These are phyloP conservation scores for Saccharomyces hybrid DNA, from an alignment of 1,139 yeast genomes.

Conservation along the genomic window DNA sequence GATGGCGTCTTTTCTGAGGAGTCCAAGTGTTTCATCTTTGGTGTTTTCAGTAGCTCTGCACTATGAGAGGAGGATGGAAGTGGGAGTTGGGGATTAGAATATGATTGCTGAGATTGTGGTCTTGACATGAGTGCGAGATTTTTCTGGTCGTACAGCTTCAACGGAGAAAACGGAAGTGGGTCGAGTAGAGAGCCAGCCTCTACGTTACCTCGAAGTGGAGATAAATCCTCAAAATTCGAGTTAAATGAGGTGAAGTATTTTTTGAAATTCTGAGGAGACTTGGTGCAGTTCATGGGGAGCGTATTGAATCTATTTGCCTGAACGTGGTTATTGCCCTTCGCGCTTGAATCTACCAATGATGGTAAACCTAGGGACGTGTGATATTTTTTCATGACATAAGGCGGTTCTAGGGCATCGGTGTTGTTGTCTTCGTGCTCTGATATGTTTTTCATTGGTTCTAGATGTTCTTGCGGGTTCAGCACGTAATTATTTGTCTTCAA, in stretches of 20 bases:
- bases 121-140: neutral
- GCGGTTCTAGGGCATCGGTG: conserved; percentile 7
- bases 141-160: neutral
- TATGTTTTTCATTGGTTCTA: neutral
- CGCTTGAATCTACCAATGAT: conserved; percentile 5
- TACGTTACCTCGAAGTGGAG: conserved; percentile 15
- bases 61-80: conserved; percentile 2
- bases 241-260: conserved; percentile 30
- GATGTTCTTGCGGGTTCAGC: neutral
- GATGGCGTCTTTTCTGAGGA: conserved; percentile 19
- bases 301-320: neutral
- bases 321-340: neutral
- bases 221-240: conserved; percentile 27
- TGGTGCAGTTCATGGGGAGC: conserved; percentile 5
- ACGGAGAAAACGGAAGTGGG: conserved; percentile 3
- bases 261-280: conserved; percentile 20
- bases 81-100: conserved; percentile 1
- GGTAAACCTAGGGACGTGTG: conserved; percentile 18
- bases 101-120: neutral
- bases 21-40: conserved; percentile 13
- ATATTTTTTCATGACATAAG: conserved; percentile 15
- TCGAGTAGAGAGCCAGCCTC: conserved; percentile 11
- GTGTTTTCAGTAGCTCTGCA: conserved; percentile 20
- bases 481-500: neutral
- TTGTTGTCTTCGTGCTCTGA: neutral